phyloP scores from a whole-genome alignment of 2,329 filamentous ascomycete species.

The Byssothecium circinans region DNA sequence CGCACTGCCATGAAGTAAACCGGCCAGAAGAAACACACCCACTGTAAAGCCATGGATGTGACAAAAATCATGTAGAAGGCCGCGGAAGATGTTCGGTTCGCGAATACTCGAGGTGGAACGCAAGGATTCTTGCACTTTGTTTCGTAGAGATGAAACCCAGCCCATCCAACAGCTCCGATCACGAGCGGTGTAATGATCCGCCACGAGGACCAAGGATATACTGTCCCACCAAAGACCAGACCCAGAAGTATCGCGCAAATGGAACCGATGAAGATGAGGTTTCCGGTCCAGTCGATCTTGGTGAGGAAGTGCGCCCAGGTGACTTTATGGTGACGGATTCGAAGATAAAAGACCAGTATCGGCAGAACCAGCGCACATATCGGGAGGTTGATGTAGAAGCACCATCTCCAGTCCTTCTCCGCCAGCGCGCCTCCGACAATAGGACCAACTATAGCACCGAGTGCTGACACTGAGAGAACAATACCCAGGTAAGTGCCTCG shows the following conservation, averaged over 20 bases:
- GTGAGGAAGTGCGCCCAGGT: not conserved
- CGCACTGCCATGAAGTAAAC: slow-evolving; percentile 15
- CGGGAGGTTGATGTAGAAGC: slow-evolving; percentile 47
- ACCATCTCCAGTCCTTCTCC: slow-evolving; percentile 49
- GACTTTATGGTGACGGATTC: not conserved
- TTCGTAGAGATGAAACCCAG: slow-evolving; percentile 40
- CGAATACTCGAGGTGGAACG: slow-evolving; percentile 9
- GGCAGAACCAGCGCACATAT: slow-evolving; percentile 30
- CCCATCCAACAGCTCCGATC: slow-evolving; percentile 44
- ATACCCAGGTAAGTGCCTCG: slow-evolving; percentile 46
- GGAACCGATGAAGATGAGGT: slow-evolving; percentile 42
- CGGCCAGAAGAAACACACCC: slow-evolving; percentile 22
- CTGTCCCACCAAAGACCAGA: slow-evolving; percentile 46
- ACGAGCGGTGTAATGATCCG: slow-evolving; percentile 48
- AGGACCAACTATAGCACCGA: slow-evolving; percentile 33
- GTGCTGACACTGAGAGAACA: slow-evolving; percentile 27
- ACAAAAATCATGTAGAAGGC: slow-evolving; percentile 5
- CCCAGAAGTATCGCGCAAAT: slow-evolving; percentile 44
- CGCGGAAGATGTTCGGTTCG: slow-evolving; percentile 8
- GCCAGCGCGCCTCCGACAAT: slow-evolving; percentile 38
- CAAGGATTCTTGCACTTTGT: slow-evolving; percentile 17
- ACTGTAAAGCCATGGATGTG: slow-evolving; percentile 1
- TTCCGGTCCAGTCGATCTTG: slow-evolving; percentile 46
- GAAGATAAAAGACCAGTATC: slow-evolving; percentile 37
- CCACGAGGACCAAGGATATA: slow-evolving; percentile 40